Evolutionary conservation across 768 basidiomycete species (phyloP).

Genomic region (Gymnopilus junonius): DNA sequence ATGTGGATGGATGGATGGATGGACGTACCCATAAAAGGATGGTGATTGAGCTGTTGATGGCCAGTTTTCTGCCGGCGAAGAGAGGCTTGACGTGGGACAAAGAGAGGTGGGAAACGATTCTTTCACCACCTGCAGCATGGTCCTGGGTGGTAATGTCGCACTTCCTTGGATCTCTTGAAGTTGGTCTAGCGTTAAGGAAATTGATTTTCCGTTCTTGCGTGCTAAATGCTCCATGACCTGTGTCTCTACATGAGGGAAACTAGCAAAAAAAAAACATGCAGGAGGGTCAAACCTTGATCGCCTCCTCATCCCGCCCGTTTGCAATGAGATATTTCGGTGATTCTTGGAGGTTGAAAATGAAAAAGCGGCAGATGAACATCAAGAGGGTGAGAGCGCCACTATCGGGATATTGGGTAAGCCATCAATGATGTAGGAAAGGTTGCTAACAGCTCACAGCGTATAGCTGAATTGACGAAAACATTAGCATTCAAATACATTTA

Average conservation of each 20-base stretch:
- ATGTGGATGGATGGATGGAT: no score
- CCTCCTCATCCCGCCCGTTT: neutral
- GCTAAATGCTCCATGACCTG: conserved; percentile 1
- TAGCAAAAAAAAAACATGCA: no score
- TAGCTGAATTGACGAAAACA: neutral
- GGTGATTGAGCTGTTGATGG: neutral
- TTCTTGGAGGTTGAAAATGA: neutral
- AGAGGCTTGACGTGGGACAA: neutral
- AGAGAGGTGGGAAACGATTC: neutral
- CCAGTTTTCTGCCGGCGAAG: neutral
- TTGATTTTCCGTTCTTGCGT: neutral
- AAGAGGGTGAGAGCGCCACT: neutral
- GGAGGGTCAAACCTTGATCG: neutral
- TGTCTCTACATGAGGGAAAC: neutral
- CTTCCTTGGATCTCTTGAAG: neutral
- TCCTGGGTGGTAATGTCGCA: neutral
- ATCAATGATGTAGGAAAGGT: neutral
- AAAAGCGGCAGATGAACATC: conserved; percentile 1
- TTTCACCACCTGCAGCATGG: neutral
- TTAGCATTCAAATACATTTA: neutral
- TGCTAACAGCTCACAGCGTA: neutral
- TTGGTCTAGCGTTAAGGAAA: neutral
- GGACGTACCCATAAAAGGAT: neutral
- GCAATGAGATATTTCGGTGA: conserved; percentile 5
- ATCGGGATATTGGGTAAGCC: neutral